Conservation (phyloP, 768 basidiomycete species). For the Suillus paluster region DNA sequence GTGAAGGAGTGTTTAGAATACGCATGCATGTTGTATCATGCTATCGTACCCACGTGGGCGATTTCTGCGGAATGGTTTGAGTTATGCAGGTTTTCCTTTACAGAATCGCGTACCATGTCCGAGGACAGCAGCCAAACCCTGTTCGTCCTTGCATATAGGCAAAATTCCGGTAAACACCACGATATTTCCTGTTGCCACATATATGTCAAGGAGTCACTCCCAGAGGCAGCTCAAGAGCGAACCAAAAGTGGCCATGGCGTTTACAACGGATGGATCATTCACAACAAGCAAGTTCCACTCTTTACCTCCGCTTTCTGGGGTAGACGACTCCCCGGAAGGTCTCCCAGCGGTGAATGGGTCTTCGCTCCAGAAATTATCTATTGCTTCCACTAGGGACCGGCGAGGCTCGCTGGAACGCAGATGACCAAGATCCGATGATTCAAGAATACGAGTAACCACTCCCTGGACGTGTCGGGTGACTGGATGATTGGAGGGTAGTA, state of each 20-base stretch:
- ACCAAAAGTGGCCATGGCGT: constrained; percentile 82
- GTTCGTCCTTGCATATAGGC: constrained; percentile 74
- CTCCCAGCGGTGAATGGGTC: constrained; percentile 22
- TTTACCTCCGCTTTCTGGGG: constrained; percentile 28
- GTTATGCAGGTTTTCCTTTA: neutral
- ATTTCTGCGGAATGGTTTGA: constrained; percentile 56
- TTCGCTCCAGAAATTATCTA: constrained; percentile 26
- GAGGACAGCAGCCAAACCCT: constrained; percentile 83
- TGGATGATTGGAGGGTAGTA: constrained; percentile 72
- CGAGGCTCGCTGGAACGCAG: constrained; percentile 35
- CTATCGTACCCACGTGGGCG: constrained; percentile 66
- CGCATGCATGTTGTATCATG: neutral
- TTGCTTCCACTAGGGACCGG: constrained; percentile 4
- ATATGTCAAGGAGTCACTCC: neutral
- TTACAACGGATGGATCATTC: constrained; percentile 67
- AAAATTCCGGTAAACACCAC: constrained; percentile 91
- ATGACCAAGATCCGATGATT: constrained; percentile 71
- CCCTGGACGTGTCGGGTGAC: constrained; percentile 67
- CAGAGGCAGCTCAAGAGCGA: constrained; percentile 3
- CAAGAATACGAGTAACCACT: constrained; percentile 71
- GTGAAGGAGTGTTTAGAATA: constrained; percentile 27
- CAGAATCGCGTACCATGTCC: constrained; percentile 64
- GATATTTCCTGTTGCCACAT: constrained; percentile 58
- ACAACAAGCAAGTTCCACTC: constrained; percentile 81
- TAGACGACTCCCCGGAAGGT: constrained; percentile 3